These are phyloP conservation scores for Monosporascus sp. DNA, from an alignment of 2,329 filamentous ascomycete species.

Conservation along the genomic window DNA sequence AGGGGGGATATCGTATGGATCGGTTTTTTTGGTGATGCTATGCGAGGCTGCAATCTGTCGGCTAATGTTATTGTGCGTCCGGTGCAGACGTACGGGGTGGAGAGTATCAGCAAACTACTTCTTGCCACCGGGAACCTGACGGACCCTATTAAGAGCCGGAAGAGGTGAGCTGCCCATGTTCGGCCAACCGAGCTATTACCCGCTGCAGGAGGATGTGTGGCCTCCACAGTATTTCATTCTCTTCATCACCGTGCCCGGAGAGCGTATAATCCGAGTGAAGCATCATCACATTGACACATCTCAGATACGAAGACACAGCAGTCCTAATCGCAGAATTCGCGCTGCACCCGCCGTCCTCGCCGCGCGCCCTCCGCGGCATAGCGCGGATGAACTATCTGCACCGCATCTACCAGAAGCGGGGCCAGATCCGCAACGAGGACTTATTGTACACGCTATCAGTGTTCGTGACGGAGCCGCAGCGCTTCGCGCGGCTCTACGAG, in stretches of 20 bases:
- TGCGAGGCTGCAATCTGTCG: too few species aligned
- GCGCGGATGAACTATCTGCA: constrained; percentile 37
- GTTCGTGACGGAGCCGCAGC: constrained; percentile 60
- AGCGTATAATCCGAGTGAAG: too few species aligned
- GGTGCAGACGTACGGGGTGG: constrained; percentile 26
- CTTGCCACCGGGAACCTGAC: constrained; percentile 26
- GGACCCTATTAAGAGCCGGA: constrained; percentile 24
- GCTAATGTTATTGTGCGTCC: not conserved
- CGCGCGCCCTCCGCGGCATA: constrained; percentile 28
- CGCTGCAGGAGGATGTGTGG: too few species aligned
- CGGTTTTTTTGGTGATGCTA: too few species aligned
- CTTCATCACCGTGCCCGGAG: not conserved
- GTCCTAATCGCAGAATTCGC: constrained; percentile 26
- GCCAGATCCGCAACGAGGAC: constrained; percentile 31
- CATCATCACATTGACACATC: not conserved
- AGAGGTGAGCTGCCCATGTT: constrained; percentile 17
- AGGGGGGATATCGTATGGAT: too few species aligned
- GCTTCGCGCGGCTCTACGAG: constrained; percentile 61
- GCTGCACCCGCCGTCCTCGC: constrained; percentile 30
- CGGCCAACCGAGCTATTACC: too few species aligned
- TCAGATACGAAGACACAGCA: constrained; percentile 28
- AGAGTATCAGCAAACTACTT: constrained; percentile 25
- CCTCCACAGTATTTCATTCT: too few species aligned
- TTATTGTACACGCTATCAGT: constrained; percentile 41
- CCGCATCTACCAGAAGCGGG: constrained; percentile 26